phyloP scores from a whole-genome alignment of 257 asterid genomes.

The Ophiorrhiza pumila region DNA sequence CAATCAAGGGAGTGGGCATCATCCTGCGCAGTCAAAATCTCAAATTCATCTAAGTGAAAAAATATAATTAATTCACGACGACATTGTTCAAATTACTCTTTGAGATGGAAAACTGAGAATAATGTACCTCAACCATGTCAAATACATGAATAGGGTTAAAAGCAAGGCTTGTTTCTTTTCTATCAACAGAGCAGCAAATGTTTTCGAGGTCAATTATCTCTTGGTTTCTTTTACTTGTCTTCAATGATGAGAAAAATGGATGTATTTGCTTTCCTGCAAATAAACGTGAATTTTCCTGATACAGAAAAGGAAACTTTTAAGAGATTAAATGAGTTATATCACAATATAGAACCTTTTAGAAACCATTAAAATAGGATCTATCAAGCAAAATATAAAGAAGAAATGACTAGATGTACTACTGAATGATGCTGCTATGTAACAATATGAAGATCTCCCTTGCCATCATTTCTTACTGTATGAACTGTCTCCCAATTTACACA shows the following conservation, averaged over 20 bases:
- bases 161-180: slow-evolving; percentile 45
- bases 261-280: slow-evolving; percentile 84
- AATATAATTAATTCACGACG: neutral
- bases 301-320: slow-evolving; percentile 14
- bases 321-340: slow-evolving; percentile 3
- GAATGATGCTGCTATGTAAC: neutral
- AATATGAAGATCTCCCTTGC: neutral
- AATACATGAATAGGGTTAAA: slow-evolving; percentile 79
- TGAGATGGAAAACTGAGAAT: slow-evolving; percentile 14
- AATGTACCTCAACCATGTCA: slow-evolving; percentile 61
- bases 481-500: neutral
- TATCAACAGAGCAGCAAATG: slow-evolving; percentile 35
- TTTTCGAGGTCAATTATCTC: slow-evolving; percentile 47
- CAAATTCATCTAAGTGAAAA: neutral
- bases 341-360: neutral
- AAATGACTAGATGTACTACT: neutral
- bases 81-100: slow-evolving; percentile 11
- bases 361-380: neutral
- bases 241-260: slow-evolving; percentile 79
- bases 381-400: neutral
- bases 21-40: slow-evolving; percentile 43
- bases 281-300: slow-evolving; percentile 77
- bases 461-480: neutral
- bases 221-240: slow-evolving; percentile 58
- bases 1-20: slow-evolving; percentile 50